Conservation (phyloP, 1,284 basidiomycete species). For the Vanrija pseudolonga region DNA sequence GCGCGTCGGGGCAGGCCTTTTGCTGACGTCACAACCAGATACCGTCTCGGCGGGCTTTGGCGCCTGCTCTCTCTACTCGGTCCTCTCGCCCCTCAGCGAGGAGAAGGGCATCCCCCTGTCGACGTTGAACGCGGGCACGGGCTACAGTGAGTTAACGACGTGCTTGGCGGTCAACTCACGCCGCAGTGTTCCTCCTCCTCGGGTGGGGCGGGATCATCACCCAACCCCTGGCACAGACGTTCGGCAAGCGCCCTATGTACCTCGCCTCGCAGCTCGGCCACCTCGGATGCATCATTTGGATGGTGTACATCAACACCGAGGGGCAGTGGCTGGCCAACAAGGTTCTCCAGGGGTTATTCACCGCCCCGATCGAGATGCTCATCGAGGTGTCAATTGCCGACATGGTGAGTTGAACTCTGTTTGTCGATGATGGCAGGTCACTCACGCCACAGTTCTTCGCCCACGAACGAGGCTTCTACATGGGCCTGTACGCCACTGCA, state of each 20-base stretch:
- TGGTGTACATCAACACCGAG: slow-evolving; percentile 12
- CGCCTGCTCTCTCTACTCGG: slow-evolving; percentile 18
- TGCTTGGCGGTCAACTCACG: not conserved
- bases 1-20: no score
- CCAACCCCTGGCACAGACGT: slow-evolving; percentile 23
- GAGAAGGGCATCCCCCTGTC: slow-evolving; percentile 18
- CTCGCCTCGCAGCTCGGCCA: slow-evolving; percentile 9
- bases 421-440: no score
- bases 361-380: slow-evolving; percentile 22
- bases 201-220: slow-evolving; percentile 27
- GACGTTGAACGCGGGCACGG: slow-evolving; percentile 23
- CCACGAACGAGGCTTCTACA: slow-evolving; percentile 24
- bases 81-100: slow-evolving; percentile 20
- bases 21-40: slow-evolving; percentile 1
- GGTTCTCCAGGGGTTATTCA: slow-evolving; percentile 18
- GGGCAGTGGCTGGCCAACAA: slow-evolving; percentile 21
- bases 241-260: slow-evolving; percentile 25
- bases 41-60: slow-evolving; percentile 12
- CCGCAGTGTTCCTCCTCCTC: slow-evolving; percentile 21
- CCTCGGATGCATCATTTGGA: slow-evolving; percentile 17
- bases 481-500: slow-evolving; percentile 17
- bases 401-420: slow-evolving; percentile 1
- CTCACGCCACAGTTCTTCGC: slow-evolving; percentile 14
- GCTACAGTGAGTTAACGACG: slow-evolving; percentile 11
- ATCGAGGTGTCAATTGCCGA: slow-evolving; percentile 13